Conservation (phyloP, 2,329 filamentous ascomycete genomes). For the Coleophoma eucalyptorum region DNA sequence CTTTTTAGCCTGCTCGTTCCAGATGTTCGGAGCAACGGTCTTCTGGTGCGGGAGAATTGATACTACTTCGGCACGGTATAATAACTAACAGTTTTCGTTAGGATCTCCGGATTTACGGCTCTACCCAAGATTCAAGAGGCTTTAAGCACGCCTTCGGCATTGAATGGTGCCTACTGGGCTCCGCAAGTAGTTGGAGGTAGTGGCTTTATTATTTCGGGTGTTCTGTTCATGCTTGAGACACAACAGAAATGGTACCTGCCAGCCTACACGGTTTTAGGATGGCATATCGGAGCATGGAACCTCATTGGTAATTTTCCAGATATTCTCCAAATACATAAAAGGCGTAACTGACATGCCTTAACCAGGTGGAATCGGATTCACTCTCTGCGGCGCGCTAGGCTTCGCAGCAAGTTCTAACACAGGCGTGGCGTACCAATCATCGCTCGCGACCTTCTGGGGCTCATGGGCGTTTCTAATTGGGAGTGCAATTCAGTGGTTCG, state of each 20-base stretch:
- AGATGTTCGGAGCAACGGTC: slow-evolving; percentile 55
- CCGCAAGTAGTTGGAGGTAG: slow-evolving; percentile 58
- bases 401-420: slow-evolving; percentile 34
- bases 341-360: not conserved
- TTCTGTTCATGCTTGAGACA: slow-evolving; percentile 64
- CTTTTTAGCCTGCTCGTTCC: slow-evolving; percentile 54
- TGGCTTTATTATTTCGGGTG: slow-evolving; percentile 56
- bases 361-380: slow-evolving; percentile 48
- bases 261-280: slow-evolving; percentile 52
- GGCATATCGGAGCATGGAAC: slow-evolving; percentile 67
- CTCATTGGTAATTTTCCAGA: slow-evolving; percentile 45
- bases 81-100: not conserved
- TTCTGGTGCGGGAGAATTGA: slow-evolving; percentile 40
- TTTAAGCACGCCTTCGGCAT: slow-evolving; percentile 36
- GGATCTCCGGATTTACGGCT: slow-evolving; percentile 55
- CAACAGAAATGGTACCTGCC: slow-evolving; percentile 61
- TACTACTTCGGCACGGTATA: too few species aligned
- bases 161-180: slow-evolving; percentile 57
- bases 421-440: slow-evolving; percentile 41
- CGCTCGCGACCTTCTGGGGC: slow-evolving; percentile 45
- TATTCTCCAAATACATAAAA: too few species aligned
- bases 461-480: slow-evolving; percentile 47
- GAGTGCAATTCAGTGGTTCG: slow-evolving; percentile 44
- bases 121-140: slow-evolving; percentile 51
- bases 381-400: slow-evolving; percentile 53